Evolutionary conservation across 495 filamentous ascomycete genomes (phyloP).

Genomic region (Xylaria palmicola): DNA sequence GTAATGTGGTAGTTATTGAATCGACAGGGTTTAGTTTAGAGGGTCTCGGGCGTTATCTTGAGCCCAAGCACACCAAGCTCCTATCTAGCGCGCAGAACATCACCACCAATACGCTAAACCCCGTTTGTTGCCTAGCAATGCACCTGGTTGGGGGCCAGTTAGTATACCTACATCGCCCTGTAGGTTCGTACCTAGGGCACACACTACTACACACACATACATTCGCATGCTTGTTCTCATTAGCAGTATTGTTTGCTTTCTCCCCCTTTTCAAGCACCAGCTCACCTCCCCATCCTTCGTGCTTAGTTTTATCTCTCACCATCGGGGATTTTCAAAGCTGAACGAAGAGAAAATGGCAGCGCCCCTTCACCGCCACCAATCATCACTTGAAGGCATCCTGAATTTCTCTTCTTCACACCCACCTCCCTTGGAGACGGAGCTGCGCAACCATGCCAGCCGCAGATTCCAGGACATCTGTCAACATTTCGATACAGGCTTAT

Average conservation of each 20-base stretch:
- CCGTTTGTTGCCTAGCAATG: not conserved
- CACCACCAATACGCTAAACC: not conserved
- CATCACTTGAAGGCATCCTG: conserved; percentile 18
- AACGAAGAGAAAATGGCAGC: not conserved
- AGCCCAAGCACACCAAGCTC: not conserved
- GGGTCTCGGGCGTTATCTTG: not conserved
- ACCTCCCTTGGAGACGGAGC: conserved; percentile 16
- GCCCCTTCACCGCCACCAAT: conserved; percentile 13
- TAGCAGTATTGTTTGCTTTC: not conserved
- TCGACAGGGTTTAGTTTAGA: not conserved
- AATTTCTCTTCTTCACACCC: conserved; percentile 9
- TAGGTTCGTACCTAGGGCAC: not conserved
- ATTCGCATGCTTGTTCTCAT: not conserved
- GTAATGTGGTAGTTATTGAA: not conserved
- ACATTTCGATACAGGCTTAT: conserved; percentile 16
- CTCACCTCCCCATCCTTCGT: not conserved
- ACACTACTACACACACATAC: no score
- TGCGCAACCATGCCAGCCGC: conserved; percentile 14
- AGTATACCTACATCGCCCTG: not conserved
- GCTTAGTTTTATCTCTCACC: not conserved
- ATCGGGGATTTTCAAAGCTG: not conserved
- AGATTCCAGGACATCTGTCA: conserved; percentile 19
- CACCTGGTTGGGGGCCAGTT: not conserved
- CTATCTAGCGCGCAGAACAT: not conserved
- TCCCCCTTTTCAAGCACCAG: not conserved